A percentile compares a stretch with the other conserved stretches of the same genome.
phyloP scores from a whole-genome alignment of 192 early-diverging fungal genomes.

The Chytriomyces hyalinus region DNA sequence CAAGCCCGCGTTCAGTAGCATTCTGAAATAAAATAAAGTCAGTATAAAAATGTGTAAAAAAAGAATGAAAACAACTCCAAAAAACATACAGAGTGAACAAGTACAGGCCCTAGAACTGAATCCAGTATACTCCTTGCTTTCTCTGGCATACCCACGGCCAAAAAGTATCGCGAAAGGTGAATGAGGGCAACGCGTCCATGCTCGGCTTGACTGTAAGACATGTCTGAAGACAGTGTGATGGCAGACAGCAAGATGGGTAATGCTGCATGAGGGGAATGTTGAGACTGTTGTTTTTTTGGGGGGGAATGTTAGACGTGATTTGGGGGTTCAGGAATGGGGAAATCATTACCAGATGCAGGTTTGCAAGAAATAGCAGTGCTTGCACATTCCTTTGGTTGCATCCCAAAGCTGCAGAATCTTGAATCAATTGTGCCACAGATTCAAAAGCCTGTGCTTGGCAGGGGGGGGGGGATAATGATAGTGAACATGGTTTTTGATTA shows the following conservation, averaged over 20 bases:
- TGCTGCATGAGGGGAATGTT: neutral
- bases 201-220: neutral
- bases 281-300: neutral
- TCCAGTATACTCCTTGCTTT: neutral
- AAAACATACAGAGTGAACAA: conserved; percentile 1
- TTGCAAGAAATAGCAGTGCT: neutral
- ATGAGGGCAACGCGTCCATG: neutral
- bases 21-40: neutral
- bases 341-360: neutral
- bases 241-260: conserved; percentile 4
- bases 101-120: neutral
- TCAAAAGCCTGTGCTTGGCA: too few species aligned
- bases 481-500: neutral
- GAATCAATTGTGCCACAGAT: too few species aligned
- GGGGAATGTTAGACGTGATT: too few species aligned
- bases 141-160: neutral
- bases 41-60: neutral
- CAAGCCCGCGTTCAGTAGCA: neutral
- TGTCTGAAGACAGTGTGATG: neutral
- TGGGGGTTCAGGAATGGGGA: too few species aligned
- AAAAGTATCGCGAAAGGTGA: neutral
- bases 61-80: neutral
- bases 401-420: too few species aligned
- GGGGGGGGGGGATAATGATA: too few species aligned
- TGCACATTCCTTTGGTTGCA: too few species aligned